Evolutionary conservation across 257 asterid genomes (phyloP).

Genomic region (Solanum dulcamara): DNA sequence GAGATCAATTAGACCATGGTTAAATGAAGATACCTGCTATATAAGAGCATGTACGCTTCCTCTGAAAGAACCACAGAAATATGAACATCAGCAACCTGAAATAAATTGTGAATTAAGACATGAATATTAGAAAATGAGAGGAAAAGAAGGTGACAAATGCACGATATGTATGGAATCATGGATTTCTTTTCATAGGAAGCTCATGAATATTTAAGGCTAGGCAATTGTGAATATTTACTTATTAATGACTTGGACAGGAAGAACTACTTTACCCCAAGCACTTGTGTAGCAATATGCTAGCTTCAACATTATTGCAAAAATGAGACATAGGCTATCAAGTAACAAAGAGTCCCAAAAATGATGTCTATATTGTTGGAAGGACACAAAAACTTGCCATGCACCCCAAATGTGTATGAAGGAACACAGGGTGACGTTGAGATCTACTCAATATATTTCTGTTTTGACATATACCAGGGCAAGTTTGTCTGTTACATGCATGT

Average conservation of each 20-base stretch:
- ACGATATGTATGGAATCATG: not conserved
- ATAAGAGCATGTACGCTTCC: slow-evolving; percentile 93
- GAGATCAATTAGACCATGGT: not conserved
- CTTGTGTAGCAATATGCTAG: not conserved
- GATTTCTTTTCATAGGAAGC: not conserved
- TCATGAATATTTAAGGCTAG: not conserved
- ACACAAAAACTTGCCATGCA: not conserved
- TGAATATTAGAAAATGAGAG: not conserved
- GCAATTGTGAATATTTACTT: not conserved
- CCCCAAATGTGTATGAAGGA: not conserved
- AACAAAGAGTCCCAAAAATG: not conserved
- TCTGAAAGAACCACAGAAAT: slow-evolving; percentile 80
- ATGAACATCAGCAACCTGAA: slow-evolving; percentile 53
- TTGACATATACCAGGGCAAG: not conserved
- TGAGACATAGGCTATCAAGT: not conserved
- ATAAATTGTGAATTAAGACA: not conserved
- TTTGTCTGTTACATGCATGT: not conserved
- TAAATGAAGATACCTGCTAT: slow-evolving; percentile 57
- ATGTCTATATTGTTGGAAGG: not conserved
- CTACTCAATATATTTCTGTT: not conserved
- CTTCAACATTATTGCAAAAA: not conserved
- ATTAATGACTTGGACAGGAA: not conserved
- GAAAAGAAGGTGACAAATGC: not conserved
- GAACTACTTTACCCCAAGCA: not conserved
- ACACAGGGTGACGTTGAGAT: not conserved